Evolutionary conservation across 805 yeast genomes (phyloP).

Genomic region (Kockiozyma suomiensis): DNA sequence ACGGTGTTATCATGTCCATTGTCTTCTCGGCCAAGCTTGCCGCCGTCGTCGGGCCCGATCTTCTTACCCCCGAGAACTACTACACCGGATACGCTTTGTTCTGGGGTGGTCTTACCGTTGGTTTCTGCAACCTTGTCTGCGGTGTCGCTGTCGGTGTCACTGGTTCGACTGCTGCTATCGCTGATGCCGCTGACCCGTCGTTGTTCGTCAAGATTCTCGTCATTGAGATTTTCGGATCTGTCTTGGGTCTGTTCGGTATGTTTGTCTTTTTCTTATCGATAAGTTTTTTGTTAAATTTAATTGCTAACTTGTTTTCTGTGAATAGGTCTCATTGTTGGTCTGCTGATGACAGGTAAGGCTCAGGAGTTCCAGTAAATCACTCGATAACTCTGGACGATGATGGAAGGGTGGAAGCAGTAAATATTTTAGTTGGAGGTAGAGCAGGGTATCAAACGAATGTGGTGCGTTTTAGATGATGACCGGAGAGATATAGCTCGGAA

Average conservation of each 20-base stretch:
- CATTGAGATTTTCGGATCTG: constrained; percentile 96
- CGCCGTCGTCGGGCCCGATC: constrained; percentile 59
- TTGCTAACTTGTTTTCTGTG: background rate
- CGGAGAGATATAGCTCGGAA: constrained; percentile 6
- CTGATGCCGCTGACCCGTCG: constrained; percentile 96
- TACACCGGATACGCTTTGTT: constrained; percentile 94
- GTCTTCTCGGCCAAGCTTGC: constrained; percentile 89
- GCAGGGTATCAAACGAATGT: constrained; percentile 5
- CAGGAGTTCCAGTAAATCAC: constrained; percentile 58
- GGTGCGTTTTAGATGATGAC: constrained; percentile 9
- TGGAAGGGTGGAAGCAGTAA: constrained; percentile 1
- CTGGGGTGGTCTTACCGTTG: constrained; percentile 99
- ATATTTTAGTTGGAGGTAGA: constrained; percentile 1
- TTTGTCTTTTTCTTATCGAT: background rate
- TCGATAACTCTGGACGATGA: background rate
- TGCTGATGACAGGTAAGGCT: constrained; percentile 96
- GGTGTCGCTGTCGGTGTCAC: constrained; percentile 97
- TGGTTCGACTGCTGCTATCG: constrained; percentile 97
- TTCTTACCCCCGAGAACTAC: constrained; percentile 78
- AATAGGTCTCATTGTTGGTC: constrained; percentile 78
- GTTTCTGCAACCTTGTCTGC: constrained; percentile 88
- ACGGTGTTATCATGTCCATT: constrained; percentile 89
- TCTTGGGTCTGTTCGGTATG: constrained; percentile 85
- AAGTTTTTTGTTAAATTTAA: background rate
- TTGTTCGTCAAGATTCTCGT: constrained; percentile 94